Percentiles rank a stretch among this genome's conserved stretches.
Conservation (phyloP, 768 basidiomycete species). For the Sporobolomyces pararoseus region DNA sequence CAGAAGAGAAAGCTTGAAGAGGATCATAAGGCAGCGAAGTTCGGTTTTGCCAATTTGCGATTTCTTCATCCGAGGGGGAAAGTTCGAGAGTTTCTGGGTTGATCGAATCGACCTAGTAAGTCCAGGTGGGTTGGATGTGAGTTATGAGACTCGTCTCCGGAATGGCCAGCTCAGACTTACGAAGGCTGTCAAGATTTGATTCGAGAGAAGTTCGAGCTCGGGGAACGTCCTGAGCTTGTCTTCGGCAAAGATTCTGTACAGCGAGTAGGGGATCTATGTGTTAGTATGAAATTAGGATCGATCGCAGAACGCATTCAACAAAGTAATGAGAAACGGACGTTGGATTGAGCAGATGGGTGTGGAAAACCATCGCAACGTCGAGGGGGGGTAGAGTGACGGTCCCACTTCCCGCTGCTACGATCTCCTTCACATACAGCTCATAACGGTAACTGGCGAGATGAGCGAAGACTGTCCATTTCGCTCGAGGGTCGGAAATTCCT, state of each 20-base stretch:
- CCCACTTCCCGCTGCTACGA: neutral
- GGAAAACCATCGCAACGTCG: constrained; percentile 3
- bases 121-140: neutral
- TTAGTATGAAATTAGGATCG: too few relatives aligned
- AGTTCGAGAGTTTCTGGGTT: neutral
- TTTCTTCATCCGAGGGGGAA: neutral
- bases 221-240: constrained; percentile 4
- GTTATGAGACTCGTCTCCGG: too few relatives aligned
- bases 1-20: neutral
- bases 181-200: neutral
- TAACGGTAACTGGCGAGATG: neutral
- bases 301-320: too few relatives aligned
- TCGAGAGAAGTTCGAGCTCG: neutral
- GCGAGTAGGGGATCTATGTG: too few relatives aligned
- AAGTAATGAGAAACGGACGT: neutral
- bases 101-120: constrained; percentile 1
- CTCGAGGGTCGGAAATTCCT: neutral
- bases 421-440: neutral
- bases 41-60: neutral
- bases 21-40: neutral
- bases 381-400: neutral
- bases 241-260: neutral
- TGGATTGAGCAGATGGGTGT: constrained; percentile 12
- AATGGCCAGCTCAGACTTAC: too few relatives aligned
- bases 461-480: constrained; percentile 12